Conservation (phyloP, 345 rosid species). For the Linum lewisii region DNA sequence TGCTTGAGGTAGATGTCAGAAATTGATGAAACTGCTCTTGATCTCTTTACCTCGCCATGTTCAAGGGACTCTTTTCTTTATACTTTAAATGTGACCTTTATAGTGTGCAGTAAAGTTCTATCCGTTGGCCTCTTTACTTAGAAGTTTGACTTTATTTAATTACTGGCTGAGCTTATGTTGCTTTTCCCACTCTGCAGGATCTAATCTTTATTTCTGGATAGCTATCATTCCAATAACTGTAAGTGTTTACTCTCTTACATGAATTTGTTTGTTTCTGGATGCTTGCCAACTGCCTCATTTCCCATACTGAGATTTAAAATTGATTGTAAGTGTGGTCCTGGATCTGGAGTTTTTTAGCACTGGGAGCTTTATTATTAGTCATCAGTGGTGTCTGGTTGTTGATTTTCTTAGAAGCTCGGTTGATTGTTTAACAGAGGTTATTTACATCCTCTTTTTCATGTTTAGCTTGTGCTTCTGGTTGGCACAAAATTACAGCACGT, state of each 20-base stretch:
- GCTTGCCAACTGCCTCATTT: neutral
- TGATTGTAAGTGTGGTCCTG: too few relatives aligned
- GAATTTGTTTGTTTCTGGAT: slow-evolving; percentile 2
- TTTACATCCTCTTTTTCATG: slow-evolving; percentile 11
- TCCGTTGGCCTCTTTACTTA: neutral
- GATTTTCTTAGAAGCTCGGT: neutral
- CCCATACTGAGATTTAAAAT: neutral
- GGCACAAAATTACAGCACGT: slow-evolving; percentile 87
- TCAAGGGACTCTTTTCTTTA: neutral
- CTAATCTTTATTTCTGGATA: slow-evolving; percentile 97
- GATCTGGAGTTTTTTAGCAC: too few relatives aligned
- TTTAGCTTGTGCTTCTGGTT: slow-evolving; percentile 68
- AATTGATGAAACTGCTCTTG: neutral
- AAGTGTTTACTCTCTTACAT: slow-evolving; percentile 24
- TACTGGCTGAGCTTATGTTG: neutral
- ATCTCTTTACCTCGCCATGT: neutral
- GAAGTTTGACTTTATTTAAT: neutral
- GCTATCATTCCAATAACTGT: slow-evolving; percentile 78
- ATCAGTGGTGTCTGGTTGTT: neutral
- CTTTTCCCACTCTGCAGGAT: slow-evolving; percentile 39
- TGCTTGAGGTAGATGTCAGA: neutral
- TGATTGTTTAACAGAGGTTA: neutral
- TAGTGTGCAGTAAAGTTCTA: neutral
- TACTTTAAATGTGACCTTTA: neutral
- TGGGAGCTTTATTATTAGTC: neutral